Base-by-base conservation (phyloP, 345 rosid species). In the Mercurialis annua region DNA sequence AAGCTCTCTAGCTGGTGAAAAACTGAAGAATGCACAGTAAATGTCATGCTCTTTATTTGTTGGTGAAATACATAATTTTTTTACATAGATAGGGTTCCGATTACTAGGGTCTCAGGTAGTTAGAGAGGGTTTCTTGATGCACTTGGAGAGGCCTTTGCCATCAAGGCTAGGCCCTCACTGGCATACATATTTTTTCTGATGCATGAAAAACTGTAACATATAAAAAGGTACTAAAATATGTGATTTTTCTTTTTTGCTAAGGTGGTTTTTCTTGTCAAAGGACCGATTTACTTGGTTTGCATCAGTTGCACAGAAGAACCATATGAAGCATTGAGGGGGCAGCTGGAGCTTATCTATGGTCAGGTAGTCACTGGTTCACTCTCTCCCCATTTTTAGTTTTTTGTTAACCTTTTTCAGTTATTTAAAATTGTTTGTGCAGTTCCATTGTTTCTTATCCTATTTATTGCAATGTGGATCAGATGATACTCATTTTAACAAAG, bases 221-320 rank as follows among this genome's bases (percentile, higher is more conserved):
- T n/a, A 31, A 38, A 62, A 17, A 46, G 9, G 5, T 62, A 53
- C 34, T 9, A 44, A 46, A 27, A 4, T 21, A 9, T 57, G 20
- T 57, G 44, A 18, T 31, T 15, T 57, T 36, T 50, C 54, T 65
- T 64, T 21, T 67, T 50, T 70, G 18, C 66, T 64, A 80, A 95
- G 99, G 99, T 95, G 60, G 86, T 90, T 69, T 95, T 95, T 83
- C 96, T 95, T 58, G 94, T 95, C 48, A 95, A 95, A 78, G 99
- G 99, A 51, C 99, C 99, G 27, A 88, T 95, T 72, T 95, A 95
- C 79, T 78, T 92, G 65, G 99, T 92, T 48, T 92, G 99, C 85
- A 95, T 95, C 81, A 87, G 96, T 82, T 90, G 96, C 82, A 90
- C 99, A 16, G 96, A 90, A 74, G 98, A 95, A 76, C 90, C 98